Evolutionary conservation across 2,329 filamentous ascomycete species (phyloP), one percentile per base, ranked within the genome.

Genomic region (Ophiostoma sp.): DNA sequence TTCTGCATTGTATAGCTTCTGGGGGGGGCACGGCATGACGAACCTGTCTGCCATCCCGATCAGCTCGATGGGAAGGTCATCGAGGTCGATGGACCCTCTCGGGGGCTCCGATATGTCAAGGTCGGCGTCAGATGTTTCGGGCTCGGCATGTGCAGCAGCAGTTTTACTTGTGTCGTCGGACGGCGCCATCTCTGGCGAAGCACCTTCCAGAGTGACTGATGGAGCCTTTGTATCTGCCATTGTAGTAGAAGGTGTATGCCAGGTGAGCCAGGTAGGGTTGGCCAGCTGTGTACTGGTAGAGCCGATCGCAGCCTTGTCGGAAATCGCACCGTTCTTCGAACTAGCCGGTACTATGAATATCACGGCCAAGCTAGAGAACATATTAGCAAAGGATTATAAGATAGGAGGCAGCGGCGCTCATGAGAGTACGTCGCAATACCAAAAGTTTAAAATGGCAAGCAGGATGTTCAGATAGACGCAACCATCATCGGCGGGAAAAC

Each of bases 51-150:
- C 92, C 76, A 97, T 81, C 77, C 92, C 95, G 69, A 95, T 85
- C 69, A 99, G 86, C 83, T 99, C 95, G 74, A 97, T 95, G 14
- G 95, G 95, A 58, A 99, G 86, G 75, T 97, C 91, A 74, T 96
- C 92, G 71, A 95, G 89, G 69, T 91, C 89, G 71, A 91, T 85
- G 3, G 90, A 87, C 36, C 81, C 79, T 69, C 85, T 77, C 0
- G 81, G 81, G 2, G 77, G 74, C 70, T 86, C 84, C 5, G 78
- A 70, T 40, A 77, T 73, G 27, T 49, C 66, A 67, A 85, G 81
- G 38, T 85, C 82, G 45, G 76, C 76, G 44, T 80, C 77, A 16
- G 18, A 78, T 77, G 62, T 44, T 5, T 42, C 78, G 76, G 4
- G 79, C 80, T 70, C 12, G 8, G 40, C 6, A 16, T 11, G 8